These are phyloP conservation scores for Solanum chacoense DNA, from an alignment of 305 asterid genomes.

Conservation along the genomic window DNA sequence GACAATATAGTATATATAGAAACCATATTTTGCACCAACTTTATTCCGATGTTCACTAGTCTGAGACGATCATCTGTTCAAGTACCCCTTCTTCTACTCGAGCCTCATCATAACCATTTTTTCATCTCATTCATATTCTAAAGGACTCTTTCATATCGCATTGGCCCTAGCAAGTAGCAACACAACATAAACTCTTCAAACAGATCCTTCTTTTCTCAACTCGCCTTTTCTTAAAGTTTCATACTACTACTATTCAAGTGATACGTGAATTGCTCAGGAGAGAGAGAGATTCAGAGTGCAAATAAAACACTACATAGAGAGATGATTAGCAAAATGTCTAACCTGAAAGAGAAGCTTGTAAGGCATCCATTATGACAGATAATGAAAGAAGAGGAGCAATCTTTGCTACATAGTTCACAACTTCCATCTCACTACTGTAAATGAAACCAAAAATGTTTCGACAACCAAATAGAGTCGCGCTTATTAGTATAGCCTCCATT, in stretches of 20 bases:
- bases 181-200: neutral
- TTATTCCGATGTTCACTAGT: neutral
- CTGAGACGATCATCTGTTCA: neutral
- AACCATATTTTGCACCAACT: neutral
- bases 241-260: neutral
- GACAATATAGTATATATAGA: neutral
- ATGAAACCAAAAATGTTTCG: constrained; percentile 46
- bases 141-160: neutral
- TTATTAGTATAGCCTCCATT: constrained; percentile 17
- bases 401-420: constrained; percentile 42
- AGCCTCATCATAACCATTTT: neutral
- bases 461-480: constrained; percentile 26
- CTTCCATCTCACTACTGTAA: constrained; percentile 60
- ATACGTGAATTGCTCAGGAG: neutral
- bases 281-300: neutral
- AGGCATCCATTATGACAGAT: constrained; percentile 32
- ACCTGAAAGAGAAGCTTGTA: constrained; percentile 63
- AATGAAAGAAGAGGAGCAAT: constrained; percentile 63
- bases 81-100: neutral
- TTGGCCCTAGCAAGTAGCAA: neutral
- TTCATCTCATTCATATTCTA: neutral
- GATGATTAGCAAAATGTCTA: neutral
- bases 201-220: neutral
- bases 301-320: neutral
- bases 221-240: neutral